Percentiles rank a stretch among this genome's conserved stretches.
phyloP scores from a whole-genome alignment of 2,329 filamentous ascomycete genomes.

The Xylaria sp. region DNA sequence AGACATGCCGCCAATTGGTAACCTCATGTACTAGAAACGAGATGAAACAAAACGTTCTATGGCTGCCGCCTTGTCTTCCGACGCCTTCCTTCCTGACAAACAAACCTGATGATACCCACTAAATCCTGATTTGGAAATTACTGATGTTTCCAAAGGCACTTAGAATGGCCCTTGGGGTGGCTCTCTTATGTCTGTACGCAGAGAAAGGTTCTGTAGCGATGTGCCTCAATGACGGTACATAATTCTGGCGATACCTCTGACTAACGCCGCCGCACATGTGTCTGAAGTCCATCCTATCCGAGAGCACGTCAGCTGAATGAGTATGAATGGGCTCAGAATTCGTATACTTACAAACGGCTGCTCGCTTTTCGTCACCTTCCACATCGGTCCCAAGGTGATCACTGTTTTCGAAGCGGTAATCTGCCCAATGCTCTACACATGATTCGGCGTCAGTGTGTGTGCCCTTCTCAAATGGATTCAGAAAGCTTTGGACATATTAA shows the following conservation, averaged over 20 bases:
- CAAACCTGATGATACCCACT: neutral
- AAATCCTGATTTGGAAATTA: neutral
- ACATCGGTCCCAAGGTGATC: slow-evolving; percentile 32
- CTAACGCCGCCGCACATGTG: slow-evolving; percentile 2
- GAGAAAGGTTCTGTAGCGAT: slow-evolving; percentile 14
- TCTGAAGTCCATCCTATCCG: slow-evolving; percentile 9
- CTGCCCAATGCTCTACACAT: no score
- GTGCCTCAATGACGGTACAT: slow-evolving; percentile 5
- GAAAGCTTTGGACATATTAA: no score
- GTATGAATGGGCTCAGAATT: neutral
- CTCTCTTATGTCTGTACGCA: slow-evolving; percentile 2
- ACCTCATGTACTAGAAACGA: slow-evolving; percentile 6
- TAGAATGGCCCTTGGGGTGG: no score
- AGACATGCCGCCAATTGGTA: slow-evolving; percentile 1
- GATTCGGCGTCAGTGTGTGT: no score
- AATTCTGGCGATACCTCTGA: slow-evolving; percentile 1
- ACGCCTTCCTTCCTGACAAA: neutral
- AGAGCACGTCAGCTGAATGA: slow-evolving; percentile 6
- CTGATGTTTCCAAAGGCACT: neutral
- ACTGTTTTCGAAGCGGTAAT: slow-evolving; percentile 47
- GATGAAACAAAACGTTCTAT: slow-evolving; percentile 1
- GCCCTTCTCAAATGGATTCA: no score
- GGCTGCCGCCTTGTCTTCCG: slow-evolving; percentile 1
- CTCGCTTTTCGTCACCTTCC: slow-evolving; percentile 25
- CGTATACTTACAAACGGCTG: slow-evolving; percentile 30